Evolutionary conservation across 441 rosid species (phyloP).

Genomic region (Gossypium gossypioides): DNA sequence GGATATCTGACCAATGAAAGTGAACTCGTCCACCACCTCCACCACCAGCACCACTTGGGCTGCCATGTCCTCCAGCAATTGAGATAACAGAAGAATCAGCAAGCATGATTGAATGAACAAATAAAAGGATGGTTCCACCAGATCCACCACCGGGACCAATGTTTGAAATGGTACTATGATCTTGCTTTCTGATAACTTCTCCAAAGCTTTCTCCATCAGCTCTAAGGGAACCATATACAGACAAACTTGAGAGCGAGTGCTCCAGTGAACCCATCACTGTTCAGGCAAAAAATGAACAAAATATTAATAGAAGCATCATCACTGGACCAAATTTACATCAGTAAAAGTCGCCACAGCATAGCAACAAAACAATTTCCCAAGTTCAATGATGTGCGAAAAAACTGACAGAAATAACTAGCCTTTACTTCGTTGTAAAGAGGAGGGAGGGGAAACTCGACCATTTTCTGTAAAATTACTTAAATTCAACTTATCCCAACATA

Average conservation of each 20-base stretch:
- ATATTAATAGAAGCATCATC: background rate
- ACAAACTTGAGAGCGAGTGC: constrained; percentile 71
- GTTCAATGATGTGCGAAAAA: background rate
- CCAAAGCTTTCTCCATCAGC: constrained; percentile 81
- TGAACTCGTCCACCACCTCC: constrained; percentile 96
- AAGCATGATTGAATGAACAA: constrained; percentile 45
- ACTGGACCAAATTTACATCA: background rate
- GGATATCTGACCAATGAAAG: constrained; percentile 81
- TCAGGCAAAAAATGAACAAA: constrained; percentile 19
- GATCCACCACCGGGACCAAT: constrained; percentile 91
- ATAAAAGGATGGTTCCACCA: constrained; percentile 84
- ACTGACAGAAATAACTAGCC: background rate
- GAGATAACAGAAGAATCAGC: constrained; percentile 52
- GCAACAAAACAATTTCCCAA: background rate
- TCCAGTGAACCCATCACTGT: constrained; percentile 91
- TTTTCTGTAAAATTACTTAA: constrained; percentile 4
- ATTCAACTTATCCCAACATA: background rate
- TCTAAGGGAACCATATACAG: constrained; percentile 59
- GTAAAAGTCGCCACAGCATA: background rate
- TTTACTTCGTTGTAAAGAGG: background rate
- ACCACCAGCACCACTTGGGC: constrained; percentile 73
- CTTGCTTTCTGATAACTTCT: constrained; percentile 30
- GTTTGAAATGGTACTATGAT: constrained; percentile 26
- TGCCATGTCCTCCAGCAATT: constrained; percentile 75
- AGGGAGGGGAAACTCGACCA: background rate